These are phyloP conservation scores for Candida tibetensis DNA, from an alignment of 805 yeast species.

Conservation along the genomic window DNA sequence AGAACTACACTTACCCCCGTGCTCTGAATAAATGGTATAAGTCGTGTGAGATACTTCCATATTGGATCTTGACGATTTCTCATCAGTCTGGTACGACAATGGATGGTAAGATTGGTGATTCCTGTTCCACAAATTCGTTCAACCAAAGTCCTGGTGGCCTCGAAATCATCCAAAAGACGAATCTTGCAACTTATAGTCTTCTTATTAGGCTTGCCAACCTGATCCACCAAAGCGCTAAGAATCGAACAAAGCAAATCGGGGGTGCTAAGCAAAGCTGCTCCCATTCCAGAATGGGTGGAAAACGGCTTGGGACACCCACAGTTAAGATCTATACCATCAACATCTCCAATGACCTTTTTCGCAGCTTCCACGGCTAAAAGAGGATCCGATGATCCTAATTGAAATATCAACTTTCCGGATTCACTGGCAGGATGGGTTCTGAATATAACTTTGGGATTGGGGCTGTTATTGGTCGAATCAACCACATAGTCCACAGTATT, in stretches of 20 bases:
- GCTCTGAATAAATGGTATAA: slow-evolving; percentile 58
- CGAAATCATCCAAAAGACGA: slow-evolving; percentile 64
- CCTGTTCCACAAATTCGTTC: slow-evolving; percentile 62
- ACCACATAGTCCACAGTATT: slow-evolving; percentile 61
- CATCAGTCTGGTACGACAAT: slow-evolving; percentile 88
- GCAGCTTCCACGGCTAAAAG: slow-evolving; percentile 89
- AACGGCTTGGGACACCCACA: slow-evolving; percentile 98
- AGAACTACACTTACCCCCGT: slow-evolving; percentile 70
- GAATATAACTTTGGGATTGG: slow-evolving; percentile 59
- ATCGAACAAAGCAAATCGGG: slow-evolving; percentile 79
- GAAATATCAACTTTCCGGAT: slow-evolving; percentile 70
- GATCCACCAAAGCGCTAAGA: slow-evolving; percentile 60
- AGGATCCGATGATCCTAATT: slow-evolving; percentile 84
- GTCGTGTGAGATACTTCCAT: slow-evolving; percentile 61
- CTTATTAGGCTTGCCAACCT: slow-evolving; percentile 73
- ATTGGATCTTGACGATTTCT: slow-evolving; percentile 81
- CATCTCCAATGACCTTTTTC: slow-evolving; percentile 73
- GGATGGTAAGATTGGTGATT: slow-evolving; percentile 79
- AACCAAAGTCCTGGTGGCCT: slow-evolving; percentile 59
- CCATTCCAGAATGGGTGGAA: slow-evolving; percentile 95
- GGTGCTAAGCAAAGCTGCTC: slow-evolving; percentile 82
- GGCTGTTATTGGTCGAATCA: slow-evolving; percentile 31
- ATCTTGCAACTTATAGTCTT: slow-evolving; percentile 92
- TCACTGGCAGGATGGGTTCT: slow-evolving; percentile 69
- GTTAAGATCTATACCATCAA: slow-evolving; percentile 88